Evolutionary conservation across 2,329 filamentous ascomycete species (phyloP), one percentile per base, ranked within the genome.

Genomic region (Penicillium sp.): DNA sequence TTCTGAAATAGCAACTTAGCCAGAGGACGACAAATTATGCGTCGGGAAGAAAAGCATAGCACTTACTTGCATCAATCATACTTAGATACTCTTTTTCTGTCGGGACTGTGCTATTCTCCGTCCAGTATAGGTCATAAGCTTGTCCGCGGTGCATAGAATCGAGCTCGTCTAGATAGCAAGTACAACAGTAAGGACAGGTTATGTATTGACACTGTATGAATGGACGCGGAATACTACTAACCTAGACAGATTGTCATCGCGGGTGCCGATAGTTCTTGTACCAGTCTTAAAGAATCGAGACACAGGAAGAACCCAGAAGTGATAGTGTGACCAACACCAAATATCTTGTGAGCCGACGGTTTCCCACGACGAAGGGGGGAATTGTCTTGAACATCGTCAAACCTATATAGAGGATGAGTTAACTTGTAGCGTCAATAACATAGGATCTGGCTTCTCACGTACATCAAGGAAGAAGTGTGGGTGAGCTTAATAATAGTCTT

Each of bases 51-150:
- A 7, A 45, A 23, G 18, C 23, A 47, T 11, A 9, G 18, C 11
- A 46, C n/a, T 13, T 53, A 39, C 45, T 53, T 18, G 36, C 37
- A 37, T 53, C 51, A 44, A 53, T 33, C 51, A 53, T 53, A 8
- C 10, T 28, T 14, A 53, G 19, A 29, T 53, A 53, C 23, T 53
- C 51, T 10, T 36, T 31, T n/a, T 26, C 37, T 1, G 44, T 48
- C 5, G 44, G 51, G 10, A 19, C 23, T 6, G 36, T 37, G 3
- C 23, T 18, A 6, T 53, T 37, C n/a, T 18, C 16, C 14, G 29
- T 53, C 51, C 44, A 53, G 16, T 53, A 24, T 9, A 53, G 26
- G 26, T 53, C 44, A 29, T 16, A 21, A 10, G 24, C 37, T 16
- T 53, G 44, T 5, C 51, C 51, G 2, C 21, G 40, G n/a, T 29